These are phyloP conservation scores for Hortaea werneckii DNA, from an alignment of 2,329 filamentous ascomycete species.

Conservation along the genomic window DNA sequence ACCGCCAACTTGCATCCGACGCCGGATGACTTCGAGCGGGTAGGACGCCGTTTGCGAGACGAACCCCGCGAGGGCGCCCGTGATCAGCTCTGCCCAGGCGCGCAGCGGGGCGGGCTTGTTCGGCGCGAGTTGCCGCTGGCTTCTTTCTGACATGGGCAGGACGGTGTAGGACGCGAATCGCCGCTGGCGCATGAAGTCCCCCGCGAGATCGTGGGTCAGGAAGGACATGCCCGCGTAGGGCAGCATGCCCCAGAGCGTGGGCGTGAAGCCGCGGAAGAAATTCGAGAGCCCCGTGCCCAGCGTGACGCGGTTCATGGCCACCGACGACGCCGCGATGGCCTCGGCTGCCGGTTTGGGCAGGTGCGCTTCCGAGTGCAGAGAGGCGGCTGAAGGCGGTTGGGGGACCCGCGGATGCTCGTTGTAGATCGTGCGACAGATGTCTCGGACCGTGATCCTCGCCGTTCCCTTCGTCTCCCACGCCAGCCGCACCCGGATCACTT, in stretches of 20 bases:
- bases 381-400: not conserved
- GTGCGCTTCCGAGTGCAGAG: constrained; percentile 1
- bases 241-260: constrained; percentile 87
- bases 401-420: constrained; percentile 49
- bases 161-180: constrained; percentile 63
- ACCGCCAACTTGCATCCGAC: constrained; percentile 92
- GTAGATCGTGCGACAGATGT: constrained; percentile 81
- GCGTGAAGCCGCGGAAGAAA: constrained; percentile 89
- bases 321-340: constrained; percentile 32
- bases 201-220: constrained; percentile 82
- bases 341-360: constrained; percentile 26
- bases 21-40: constrained; percentile 81
- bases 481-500: constrained; percentile 82
- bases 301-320: constrained; percentile 41
- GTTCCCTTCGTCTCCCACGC: constrained; percentile 85
- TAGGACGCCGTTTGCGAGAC: constrained; percentile 89
- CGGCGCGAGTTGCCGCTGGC: constrained; percentile 28
- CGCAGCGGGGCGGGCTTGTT: constrained; percentile 60
- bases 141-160: constrained; percentile 46
- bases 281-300: constrained; percentile 66
- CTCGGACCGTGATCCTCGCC: constrained; percentile 56
- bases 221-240: constrained; percentile 95
- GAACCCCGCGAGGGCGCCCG: constrained; percentile 77
- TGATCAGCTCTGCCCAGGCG: constrained; percentile 75
- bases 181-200: constrained; percentile 68